Percentiles rank a stretch among this genome's conserved stretches.
These are phyloP conservation scores for Albifimbria verrucaria DNA, from an alignment of 2,329 filamentous ascomycete species.

Conservation along the genomic window DNA sequence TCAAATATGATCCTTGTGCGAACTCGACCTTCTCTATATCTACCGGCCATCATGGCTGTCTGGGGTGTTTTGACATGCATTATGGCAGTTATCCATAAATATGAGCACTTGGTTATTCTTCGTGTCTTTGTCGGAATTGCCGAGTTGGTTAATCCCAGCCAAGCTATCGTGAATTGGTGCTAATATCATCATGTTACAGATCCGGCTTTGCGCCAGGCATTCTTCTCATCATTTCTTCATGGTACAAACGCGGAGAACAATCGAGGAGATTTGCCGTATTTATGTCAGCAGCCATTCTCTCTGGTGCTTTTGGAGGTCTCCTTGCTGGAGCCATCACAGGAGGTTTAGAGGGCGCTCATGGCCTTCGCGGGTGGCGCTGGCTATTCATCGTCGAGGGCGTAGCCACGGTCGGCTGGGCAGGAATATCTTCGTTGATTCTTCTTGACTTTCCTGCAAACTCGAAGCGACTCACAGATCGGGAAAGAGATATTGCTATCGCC, in stretches of 20 bases:
- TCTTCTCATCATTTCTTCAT: constrained; percentile 60
- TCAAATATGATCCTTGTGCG: constrained; percentile 66
- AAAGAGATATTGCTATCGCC: constrained; percentile 58
- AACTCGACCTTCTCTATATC: constrained; percentile 59
- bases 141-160: constrained; percentile 30
- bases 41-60: constrained; percentile 62
- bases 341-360: constrained; percentile 50
- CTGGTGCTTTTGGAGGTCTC: constrained; percentile 63
- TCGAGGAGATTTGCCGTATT: constrained; percentile 53
- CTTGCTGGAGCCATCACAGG: constrained; percentile 57
- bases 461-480: constrained; percentile 52
- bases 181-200: constrained; percentile 4
- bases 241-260: constrained; percentile 49
- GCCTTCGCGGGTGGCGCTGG: constrained; percentile 45
- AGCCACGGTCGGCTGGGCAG: constrained; percentile 57
- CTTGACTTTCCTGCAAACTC: constrained; percentile 68
- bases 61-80: constrained; percentile 27
- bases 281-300: constrained; percentile 68
- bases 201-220: constrained; percentile 60
- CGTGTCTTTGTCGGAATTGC: constrained; percentile 51
- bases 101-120: constrained; percentile 23
- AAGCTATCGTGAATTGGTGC: too few relatives aligned
- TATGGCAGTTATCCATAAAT: constrained; percentile 25
- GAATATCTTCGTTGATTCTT: constrained; percentile 60
- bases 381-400: constrained; percentile 57